These are phyloP conservation scores for Boletus albobrunnescens DNA, from an alignment of 1,284 basidiomycete genomes.

Conservation along the genomic window DNA sequence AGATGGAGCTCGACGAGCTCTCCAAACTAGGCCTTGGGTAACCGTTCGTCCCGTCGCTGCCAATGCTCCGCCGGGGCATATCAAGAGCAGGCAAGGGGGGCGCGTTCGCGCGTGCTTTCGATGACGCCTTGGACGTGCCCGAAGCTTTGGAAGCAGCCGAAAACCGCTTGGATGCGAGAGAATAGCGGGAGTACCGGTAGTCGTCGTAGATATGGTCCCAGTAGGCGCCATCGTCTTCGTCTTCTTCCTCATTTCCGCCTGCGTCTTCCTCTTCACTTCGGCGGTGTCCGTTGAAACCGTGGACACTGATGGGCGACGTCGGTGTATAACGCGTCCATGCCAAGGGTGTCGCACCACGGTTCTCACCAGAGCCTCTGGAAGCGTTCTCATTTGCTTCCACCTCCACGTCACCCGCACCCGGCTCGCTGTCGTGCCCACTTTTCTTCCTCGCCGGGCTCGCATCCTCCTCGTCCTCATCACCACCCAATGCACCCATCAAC, in stretches of 20 bases:
- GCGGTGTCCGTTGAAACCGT: slow-evolving; percentile 1
- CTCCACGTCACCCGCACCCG: not conserved
- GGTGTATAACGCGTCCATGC: slow-evolving; percentile 33
- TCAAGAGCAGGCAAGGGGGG: slow-evolving; percentile 27
- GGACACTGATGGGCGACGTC: slow-evolving; percentile 16
- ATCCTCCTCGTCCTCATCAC: slow-evolving; percentile 21
- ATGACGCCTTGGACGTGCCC: slow-evolving; percentile 25
- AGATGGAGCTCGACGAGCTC: slow-evolving; percentile 21
- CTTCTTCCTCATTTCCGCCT: slow-evolving; percentile 17
- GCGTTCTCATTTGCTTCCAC: slow-evolving; percentile 3
- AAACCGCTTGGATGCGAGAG: slow-evolving; percentile 42
- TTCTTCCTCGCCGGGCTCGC: slow-evolving; percentile 31
- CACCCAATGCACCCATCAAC: slow-evolving; percentile 52
- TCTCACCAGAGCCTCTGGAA: not conserved
- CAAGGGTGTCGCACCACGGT: slow-evolving; percentile 11
- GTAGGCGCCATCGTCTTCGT: slow-evolving; percentile 40
- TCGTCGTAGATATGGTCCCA: slow-evolving; percentile 76
- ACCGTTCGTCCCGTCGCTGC: slow-evolving; percentile 17
- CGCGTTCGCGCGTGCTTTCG: slow-evolving; percentile 20
- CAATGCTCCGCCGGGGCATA: slow-evolving; percentile 17
- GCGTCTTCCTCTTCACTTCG: slow-evolving; percentile 8
- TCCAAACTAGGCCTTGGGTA: slow-evolving; percentile 24
- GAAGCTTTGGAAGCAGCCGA: slow-evolving; percentile 30
- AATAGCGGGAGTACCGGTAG: slow-evolving; percentile 67
- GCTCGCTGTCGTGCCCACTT: slow-evolving; percentile 8